phyloP scores from a whole-genome alignment of 495 filamentous ascomycete genomes.

The Friedmanniomyces simplex region DNA sequence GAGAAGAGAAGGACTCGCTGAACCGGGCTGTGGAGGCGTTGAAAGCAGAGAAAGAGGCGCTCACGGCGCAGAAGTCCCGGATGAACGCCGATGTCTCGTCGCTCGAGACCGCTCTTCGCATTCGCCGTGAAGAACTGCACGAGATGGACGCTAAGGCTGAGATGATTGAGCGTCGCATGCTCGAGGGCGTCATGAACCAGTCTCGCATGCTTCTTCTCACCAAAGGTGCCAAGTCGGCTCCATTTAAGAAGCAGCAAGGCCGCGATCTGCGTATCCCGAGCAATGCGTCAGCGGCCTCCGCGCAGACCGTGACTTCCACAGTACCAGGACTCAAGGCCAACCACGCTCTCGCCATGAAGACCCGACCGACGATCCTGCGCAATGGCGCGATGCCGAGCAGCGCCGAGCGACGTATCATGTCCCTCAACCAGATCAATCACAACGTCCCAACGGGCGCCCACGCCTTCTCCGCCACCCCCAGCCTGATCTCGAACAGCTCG shows the following conservation, averaged over 20 bases:
- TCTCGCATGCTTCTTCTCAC: slow-evolving; percentile 74
- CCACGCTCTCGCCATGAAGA: slow-evolving; percentile 36
- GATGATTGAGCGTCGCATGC: slow-evolving; percentile 75
- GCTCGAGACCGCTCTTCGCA: slow-evolving; percentile 74
- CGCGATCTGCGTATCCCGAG: slow-evolving; percentile 56
- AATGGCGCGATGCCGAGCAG: slow-evolving; percentile 31
- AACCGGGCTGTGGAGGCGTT: slow-evolving; percentile 29
- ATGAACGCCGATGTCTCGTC: slow-evolving; percentile 75
- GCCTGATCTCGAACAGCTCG: slow-evolving; percentile 32
- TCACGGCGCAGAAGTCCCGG: slow-evolving; percentile 61
- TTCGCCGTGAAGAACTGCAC: slow-evolving; percentile 83
- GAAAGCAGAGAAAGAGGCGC: slow-evolving; percentile 40
- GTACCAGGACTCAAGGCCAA: slow-evolving; percentile 29
- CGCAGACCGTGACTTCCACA: slow-evolving; percentile 26
- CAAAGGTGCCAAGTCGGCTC: slow-evolving; percentile 32
- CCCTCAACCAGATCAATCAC: slow-evolving; percentile 74
- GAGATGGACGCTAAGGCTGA: slow-evolving; percentile 82
- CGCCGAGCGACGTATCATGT: slow-evolving; percentile 66
- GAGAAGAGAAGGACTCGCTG: slow-evolving; percentile 46
- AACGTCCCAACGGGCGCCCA: slow-evolving; percentile 54
- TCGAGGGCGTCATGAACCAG: slow-evolving; percentile 92
- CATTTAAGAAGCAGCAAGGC: slow-evolving; percentile 45
- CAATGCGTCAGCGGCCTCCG: slow-evolving; percentile 34
- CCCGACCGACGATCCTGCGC: slow-evolving; percentile 31
- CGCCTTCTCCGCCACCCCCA: slow-evolving; percentile 29